Evolutionary conservation across 306 rosid species (phyloP), one percentile per base, ranked within the genome.

Genomic region (Parietaria judaica): DNA sequence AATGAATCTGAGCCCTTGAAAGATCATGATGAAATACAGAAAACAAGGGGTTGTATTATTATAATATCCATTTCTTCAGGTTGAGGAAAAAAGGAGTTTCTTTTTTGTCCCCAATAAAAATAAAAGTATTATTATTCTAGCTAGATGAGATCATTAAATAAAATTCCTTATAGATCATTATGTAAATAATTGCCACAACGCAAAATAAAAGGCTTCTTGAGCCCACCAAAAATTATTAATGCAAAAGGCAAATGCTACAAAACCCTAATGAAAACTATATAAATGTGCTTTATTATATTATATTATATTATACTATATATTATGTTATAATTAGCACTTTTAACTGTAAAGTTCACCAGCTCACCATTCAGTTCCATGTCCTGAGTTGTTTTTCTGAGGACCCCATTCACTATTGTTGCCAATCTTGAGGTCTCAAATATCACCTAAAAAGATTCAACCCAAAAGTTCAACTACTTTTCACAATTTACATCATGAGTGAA

Each of bases 331-430:
- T 23, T 23, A 23, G 31, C 31, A 23, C 31, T 23, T 23, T 23
- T 23, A 23, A 23, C 43, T 41, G 8, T 37, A 4, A 16, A 37
- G 15, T 7, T 14, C 47, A 9, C 61, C 14, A 65, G 76, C 92
- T 66, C 69, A 94, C 99, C 97, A 59, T 86, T 88, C 56, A 94
- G 72, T 68, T 94, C 94, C 99, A 94, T 80, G 31, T 94, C 99
- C 61, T 82, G 66, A 38, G 99, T 81, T 66, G 99, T 88, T 78
- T 94, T 94, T 62, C 99, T 86, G 47, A 88, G 57, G 14, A 94
- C 97, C 66, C 99, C 99, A 67, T 94, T 94, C 51, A 94, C 99
- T 68, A 94, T 81, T 23, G 99, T 88, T 15, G 99, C 99, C 79
- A 94, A 63, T 68, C 99, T 88, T n/a, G 97, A 86, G 72, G 99